Evolutionary conservation across 176 grass and related monocot genomes (phyloP), one percentile per base, ranked within the genome.

Genomic region (Rhipidocladum racemiflorum): DNA sequence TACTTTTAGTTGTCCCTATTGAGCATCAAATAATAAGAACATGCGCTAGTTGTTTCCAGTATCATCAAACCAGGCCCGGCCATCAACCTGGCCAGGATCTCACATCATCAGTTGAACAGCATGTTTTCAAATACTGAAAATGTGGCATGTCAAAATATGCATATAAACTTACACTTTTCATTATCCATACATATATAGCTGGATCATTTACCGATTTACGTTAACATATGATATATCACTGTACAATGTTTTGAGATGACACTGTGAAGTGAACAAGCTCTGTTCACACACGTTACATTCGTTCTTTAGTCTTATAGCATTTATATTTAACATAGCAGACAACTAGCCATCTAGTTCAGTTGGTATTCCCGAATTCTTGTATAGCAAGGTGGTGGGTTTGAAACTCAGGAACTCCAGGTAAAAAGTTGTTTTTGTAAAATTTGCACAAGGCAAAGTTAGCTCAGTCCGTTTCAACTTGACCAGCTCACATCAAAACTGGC

Each of bases 11-110:
- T 39, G 20, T 53, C 67, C n/a, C 14, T 3, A 1, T 3, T 69
- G 30, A 68, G 20, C 6, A 82, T 50, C n/a, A 68, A 76, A 40
- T 65, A 61, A 79, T 11, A 62, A 79, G 17, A 34, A 78, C 46
- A 45, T 70, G 29, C 42, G 36, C 6, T n/a, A 71, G 64, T 30
- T 57, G 49, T 70, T 70, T 29, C 34, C 78, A 70, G 35, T 44
- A 14, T 21, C 23, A 48, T 27, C 42, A 48, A 18, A 70, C 28
- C 36, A 0, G 18, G 23, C 49, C 45, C 13, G 0, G 18, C 15
- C 62, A 80, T 34, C 59, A 7, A 29, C 44, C 40, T 5, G 9
- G 21, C 55, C 20, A 57, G 12, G 57, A 39, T 4, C 16, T 62
- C 60, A 59, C 7, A 4, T 61, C 56, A 62, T 45, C 16, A 12